phyloP scores from a whole-genome alignment of 441 rosid genomes.

The Gossypium gossypioides region DNA sequence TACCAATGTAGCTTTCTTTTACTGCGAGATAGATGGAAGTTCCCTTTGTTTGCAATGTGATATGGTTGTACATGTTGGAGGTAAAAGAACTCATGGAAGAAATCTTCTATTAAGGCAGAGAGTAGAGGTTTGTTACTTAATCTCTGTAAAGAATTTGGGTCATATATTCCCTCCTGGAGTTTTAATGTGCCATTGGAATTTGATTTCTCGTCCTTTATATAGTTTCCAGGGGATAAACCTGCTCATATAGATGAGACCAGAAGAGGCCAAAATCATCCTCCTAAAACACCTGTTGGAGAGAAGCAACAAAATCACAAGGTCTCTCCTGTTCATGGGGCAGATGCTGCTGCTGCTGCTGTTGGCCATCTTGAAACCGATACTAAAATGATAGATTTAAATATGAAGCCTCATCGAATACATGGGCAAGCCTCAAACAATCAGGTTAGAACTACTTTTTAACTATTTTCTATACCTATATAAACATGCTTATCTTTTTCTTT shows the following conservation, averaged over 20 bases:
- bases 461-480: neutral
- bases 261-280: slow-evolving; percentile 24
- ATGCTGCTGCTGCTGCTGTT: slow-evolving; percentile 26
- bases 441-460: slow-evolving; percentile 17
- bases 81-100: slow-evolving; percentile 61
- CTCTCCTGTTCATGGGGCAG: slow-evolving; percentile 22
- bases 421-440: slow-evolving; percentile 49
- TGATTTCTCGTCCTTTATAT: slow-evolving; percentile 9
- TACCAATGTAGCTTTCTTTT: slow-evolving; percentile 55
- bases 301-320: slow-evolving; percentile 26
- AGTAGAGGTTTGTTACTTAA: slow-evolving; percentile 41
- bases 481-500: neutral
- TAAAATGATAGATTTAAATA: slow-evolving; percentile 62
- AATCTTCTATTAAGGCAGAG: slow-evolving; percentile 62
- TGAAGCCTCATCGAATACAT: slow-evolving; percentile 46
- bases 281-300: slow-evolving; percentile 17
- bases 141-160: neutral
- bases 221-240: slow-evolving; percentile 16
- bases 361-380: slow-evolving; percentile 22
- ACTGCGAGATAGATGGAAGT: slow-evolving; percentile 72
- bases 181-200: neutral
- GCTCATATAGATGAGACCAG: slow-evolving; percentile 16
- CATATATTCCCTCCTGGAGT: neutral
- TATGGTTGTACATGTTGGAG: slow-evolving; percentile 69
- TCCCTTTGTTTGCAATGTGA: slow-evolving; percentile 81